Percentiles rank a stretch among this genome's conserved stretches.
These are phyloP conservation scores for Macrotyloma uniflorum DNA, from an alignment of 306 rosid species.

Conservation along the genomic window DNA sequence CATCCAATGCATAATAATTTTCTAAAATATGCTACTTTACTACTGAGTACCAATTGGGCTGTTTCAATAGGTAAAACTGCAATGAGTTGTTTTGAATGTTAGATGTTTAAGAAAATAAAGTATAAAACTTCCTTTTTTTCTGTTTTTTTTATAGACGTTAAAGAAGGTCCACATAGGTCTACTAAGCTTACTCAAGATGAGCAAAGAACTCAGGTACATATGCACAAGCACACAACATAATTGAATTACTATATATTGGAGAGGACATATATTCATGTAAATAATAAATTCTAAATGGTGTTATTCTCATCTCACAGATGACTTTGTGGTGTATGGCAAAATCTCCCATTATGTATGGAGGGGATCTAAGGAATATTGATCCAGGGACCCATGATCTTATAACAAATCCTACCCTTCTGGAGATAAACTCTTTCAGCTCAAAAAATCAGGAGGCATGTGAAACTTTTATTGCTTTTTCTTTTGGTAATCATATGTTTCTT, in stretches of 20 bases:
- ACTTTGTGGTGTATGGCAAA: conserved; percentile 78
- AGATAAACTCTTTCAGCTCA: conserved; percentile 63
- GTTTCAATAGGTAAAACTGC: neutral
- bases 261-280: neutral
- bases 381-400: conserved; percentile 43
- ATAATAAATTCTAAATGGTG: neutral
- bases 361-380: conserved; percentile 69
- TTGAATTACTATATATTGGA: neutral
- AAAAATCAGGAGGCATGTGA: conserved; percentile 69
- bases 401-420: conserved; percentile 66
- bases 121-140: neutral
- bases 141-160: conserved; percentile 45
- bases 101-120: neutral
- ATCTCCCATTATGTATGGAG: conserved; percentile 88
- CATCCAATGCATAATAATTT: neutral
- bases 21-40: neutral
- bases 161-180: conserved; percentile 69
- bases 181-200: conserved; percentile 53
- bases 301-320: conserved; percentile 49
- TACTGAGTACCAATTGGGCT: neutral
- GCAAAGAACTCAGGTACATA: conserved; percentile 74
- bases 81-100: conserved; percentile 21
- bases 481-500: neutral
- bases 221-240: neutral
- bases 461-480: neutral